These are phyloP conservation scores for Scleroderma bovista DNA, from an alignment of 768 basidiomycete genomes.

Conservation along the genomic window DNA sequence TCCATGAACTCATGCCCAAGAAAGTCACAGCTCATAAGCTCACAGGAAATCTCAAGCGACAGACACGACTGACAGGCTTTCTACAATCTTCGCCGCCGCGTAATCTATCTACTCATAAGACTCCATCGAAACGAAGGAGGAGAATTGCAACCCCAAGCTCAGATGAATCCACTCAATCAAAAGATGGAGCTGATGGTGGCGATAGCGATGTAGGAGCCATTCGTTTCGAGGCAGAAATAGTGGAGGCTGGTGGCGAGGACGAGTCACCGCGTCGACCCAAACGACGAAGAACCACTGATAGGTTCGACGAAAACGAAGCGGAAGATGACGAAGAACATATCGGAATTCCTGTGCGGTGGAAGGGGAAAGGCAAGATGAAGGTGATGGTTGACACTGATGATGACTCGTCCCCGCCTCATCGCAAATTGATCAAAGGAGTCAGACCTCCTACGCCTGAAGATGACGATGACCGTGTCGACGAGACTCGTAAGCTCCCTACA, in stretches of 20 bases:
- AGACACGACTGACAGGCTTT: conserved; percentile 37
- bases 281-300: conserved; percentile 12
- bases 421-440: conserved; percentile 39
- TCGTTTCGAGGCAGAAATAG: conserved; percentile 37
- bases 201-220: conserved; percentile 49
- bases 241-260: conserved; percentile 20
- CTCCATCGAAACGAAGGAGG: conserved; percentile 13
- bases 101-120: conserved; percentile 1
- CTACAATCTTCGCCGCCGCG: conserved; percentile 26
- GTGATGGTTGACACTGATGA: conserved; percentile 30
- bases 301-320: conserved; percentile 1
- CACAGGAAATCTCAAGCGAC: conserved; percentile 36
- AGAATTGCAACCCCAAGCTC: conserved; percentile 8
- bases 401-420: conserved; percentile 30
- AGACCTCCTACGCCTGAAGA: conserved; percentile 40
- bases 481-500: conserved; percentile 42
- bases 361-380: conserved; percentile 18
- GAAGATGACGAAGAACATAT: conserved; percentile 19
- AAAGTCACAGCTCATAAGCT: conserved; percentile 9
- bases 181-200: conserved; percentile 20
- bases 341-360: conserved; percentile 13
- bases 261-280: conserved; percentile 22
- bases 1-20: conserved; percentile 12
- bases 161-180: conserved; percentile 7
- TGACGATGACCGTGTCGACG: conserved; percentile 48